Percentiles rank a stretch among this genome's conserved stretches.
phyloP scores from a whole-genome alignment of 1,284 basidiomycete genomes.

The Boletellus deceptivus region DNA sequence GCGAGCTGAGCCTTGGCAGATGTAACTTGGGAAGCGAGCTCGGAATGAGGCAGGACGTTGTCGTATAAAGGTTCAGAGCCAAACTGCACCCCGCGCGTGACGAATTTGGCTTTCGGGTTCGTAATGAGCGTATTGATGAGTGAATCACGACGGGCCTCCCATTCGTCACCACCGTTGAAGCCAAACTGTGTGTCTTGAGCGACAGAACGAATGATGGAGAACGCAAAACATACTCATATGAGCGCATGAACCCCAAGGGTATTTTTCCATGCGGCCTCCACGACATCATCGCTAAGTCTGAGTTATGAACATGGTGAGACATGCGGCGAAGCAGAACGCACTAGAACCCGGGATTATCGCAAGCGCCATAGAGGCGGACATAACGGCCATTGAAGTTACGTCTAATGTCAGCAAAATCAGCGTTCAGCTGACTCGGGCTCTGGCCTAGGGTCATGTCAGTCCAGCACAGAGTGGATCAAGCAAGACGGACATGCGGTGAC shows the following conservation, averaged over 20 bases:
- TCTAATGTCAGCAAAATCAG: conserved; percentile 64
- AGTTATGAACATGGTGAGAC: not conserved
- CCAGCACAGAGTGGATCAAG: not conserved
- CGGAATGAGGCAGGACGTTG: conserved; percentile 47
- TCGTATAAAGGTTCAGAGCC: conserved; percentile 78
- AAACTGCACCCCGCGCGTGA: conserved; percentile 67
- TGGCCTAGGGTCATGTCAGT: conserved; percentile 40
- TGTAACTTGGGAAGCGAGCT: conserved; percentile 57
- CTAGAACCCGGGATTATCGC: conserved; percentile 67
- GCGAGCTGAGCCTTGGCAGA: conserved; percentile 50
- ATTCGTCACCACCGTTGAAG: conserved; percentile 54
- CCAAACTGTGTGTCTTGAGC: conserved; percentile 48
- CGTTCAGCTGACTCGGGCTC: conserved; percentile 44
- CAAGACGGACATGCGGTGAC: conserved; percentile 51
- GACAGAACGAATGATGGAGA: not conserved
- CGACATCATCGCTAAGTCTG: conserved; percentile 55
- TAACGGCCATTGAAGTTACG: conserved; percentile 63
- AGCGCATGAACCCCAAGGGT: conserved; percentile 71
- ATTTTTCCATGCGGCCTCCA: conserved; percentile 70
- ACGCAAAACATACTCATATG: conserved; percentile 55
- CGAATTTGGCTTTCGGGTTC: conserved; percentile 65
- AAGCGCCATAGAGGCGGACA: conserved; percentile 68
- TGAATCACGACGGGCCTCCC: conserved; percentile 53
- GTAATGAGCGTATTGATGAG: conserved; percentile 55
- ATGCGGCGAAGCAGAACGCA: conserved; percentile 30